Evolutionary conservation across 257 asterid species (phyloP), one percentile per base, ranked within the genome.

Genomic region (Solanum gandarillasii): DNA sequence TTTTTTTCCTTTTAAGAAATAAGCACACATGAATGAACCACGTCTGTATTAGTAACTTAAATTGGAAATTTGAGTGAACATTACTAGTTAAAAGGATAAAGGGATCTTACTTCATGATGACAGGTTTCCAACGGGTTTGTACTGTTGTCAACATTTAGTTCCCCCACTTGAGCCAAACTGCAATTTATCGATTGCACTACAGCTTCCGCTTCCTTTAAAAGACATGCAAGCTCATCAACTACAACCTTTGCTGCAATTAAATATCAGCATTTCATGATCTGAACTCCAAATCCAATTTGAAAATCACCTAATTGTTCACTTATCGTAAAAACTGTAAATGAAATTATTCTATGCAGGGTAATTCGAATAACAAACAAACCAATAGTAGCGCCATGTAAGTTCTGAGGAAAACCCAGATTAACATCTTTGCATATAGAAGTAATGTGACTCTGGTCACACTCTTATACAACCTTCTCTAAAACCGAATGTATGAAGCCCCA

Each of bases 171-270:
- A 5, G 83, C 16, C 85, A 89, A 87, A 84, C 76, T 46, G 4
- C 89, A 88, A 10, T 83, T 91, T 52, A 83, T 81, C 86, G 86
- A 88, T 90, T 92, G 92, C 86, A 93, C 88, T 20, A 85, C 87
- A 0, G 71, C 90, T 76, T 92, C 90, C 38, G 92, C 97, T 72
- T 92, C 92, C 83, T 90, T 91, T 46, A 96, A 87, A 84, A 95
- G 93, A 92, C 90, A 60, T 86, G 91, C 92, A 62, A 96, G 95
- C 78, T 93, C 98, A 79, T 89, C 86, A 83, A 93, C 62, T 20
- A 93, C 87, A 89, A 34, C 39, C 89, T 90, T 90, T 8, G 91
- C 99, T 96, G 95, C 90, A 89, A 91, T 55, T 27, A 73, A 86
- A 41, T 6, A 86, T 71, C 68, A 16, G 3, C 74, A 85, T 20